These are phyloP conservation scores for Veloboletus limbatus DNA, from an alignment of 1,284 basidiomycete species.

Conservation along the genomic window DNA sequence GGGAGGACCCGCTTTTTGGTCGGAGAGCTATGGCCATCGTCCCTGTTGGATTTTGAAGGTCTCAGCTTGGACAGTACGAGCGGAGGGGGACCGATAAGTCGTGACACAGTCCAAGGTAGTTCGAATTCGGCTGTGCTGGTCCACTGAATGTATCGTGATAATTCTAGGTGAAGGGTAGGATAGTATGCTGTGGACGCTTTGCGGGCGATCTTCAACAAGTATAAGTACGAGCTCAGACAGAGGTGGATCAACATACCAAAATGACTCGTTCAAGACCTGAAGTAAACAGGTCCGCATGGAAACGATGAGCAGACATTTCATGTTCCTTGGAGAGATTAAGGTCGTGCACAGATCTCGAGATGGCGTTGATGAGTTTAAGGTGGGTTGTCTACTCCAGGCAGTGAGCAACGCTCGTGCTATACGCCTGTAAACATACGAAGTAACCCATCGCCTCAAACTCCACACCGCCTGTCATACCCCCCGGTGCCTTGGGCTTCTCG, in stretches of 20 bases:
- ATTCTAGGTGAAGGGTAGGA: slow-evolving; percentile 86
- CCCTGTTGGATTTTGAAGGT: slow-evolving; percentile 12
- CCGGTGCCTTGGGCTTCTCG: slow-evolving; percentile 90
- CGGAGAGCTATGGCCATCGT: slow-evolving; percentile 20
- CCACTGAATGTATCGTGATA: slow-evolving; percentile 78
- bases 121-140: slow-evolving; percentile 64
- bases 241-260: slow-evolving; percentile 43
- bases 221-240: slow-evolving; percentile 20
- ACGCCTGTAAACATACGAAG: slow-evolving; percentile 57
- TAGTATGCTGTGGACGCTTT: slow-evolving; percentile 94
- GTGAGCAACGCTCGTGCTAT: slow-evolving; percentile 14
- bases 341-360: slow-evolving; percentile 61
- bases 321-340: slow-evolving; percentile 63
- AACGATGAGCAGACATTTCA: slow-evolving; percentile 72
- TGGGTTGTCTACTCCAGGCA: slow-evolving; percentile 66
- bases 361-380: slow-evolving; percentile 77
- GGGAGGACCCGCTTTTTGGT: slow-evolving; percentile 21
- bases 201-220: slow-evolving; percentile 68
- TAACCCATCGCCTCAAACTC: slow-evolving; percentile 98
- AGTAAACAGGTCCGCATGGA: slow-evolving; percentile 83
- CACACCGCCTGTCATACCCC: slow-evolving; percentile 97
- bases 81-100: slow-evolving; percentile 70
- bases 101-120: slow-evolving; percentile 70
- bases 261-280: slow-evolving; percentile 86
- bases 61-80: slow-evolving; percentile 45